phyloP scores from a whole-genome alignment of 768 basidiomycete species.

The Wakefieldia striispora region DNA sequence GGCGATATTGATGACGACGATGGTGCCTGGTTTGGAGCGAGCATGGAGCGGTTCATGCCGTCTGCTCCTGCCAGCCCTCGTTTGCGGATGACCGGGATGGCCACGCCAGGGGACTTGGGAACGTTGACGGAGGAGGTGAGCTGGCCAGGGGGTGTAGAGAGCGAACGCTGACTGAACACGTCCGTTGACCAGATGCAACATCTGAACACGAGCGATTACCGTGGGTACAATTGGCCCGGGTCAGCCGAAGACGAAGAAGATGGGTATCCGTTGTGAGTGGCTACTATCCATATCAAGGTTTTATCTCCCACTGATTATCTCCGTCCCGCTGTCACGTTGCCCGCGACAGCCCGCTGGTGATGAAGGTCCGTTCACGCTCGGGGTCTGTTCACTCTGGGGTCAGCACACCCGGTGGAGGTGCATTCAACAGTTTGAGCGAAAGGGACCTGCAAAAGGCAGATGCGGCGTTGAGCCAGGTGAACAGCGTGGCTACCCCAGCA shows the following conservation, averaged over 20 bases:
- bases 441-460: slow-evolving; percentile 85
- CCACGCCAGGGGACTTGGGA: slow-evolving; percentile 92
- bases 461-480: slow-evolving; percentile 72
- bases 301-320: slow-evolving; percentile 5
- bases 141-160: neutral
- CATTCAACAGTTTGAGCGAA: slow-evolving; percentile 80
- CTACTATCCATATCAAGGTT: slow-evolving; percentile 14
- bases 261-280: slow-evolving; percentile 81
- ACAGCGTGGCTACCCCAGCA: slow-evolving; percentile 11
- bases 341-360: slow-evolving; percentile 71
- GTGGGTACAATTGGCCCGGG: slow-evolving; percentile 55
- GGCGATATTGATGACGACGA: slow-evolving; percentile 51
- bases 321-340: neutral
- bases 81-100: slow-evolving; percentile 66
- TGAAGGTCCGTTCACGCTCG: slow-evolving; percentile 84
- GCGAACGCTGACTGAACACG: neutral
- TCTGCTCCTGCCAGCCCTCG: slow-evolving; percentile 89
- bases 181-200: slow-evolving; percentile 67
- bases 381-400: slow-evolving; percentile 71
- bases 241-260: slow-evolving; percentile 82
- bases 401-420: slow-evolving; percentile 86
- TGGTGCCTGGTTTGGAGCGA: slow-evolving; percentile 37
- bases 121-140: slow-evolving; percentile 83
- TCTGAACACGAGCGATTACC: slow-evolving; percentile 84
- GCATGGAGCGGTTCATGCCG: slow-evolving; percentile 67